Base-by-base conservation (phyloP, 2,329 filamentous ascomycete genomes). In the Aspergillus unguis region DNA sequence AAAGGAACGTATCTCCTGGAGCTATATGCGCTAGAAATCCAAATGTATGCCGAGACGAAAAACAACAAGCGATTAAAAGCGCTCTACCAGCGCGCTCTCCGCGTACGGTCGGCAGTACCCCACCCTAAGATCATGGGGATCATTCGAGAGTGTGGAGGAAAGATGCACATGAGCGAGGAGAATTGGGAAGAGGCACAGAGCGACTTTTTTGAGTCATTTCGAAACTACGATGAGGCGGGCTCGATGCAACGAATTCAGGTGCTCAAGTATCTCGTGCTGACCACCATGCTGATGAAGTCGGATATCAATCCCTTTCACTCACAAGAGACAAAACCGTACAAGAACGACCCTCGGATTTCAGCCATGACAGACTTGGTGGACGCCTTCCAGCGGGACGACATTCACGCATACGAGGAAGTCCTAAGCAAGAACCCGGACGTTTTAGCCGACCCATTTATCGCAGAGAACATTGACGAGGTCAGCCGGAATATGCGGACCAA, bases 161-260 rank as follows among this genome's bases (percentile, higher is more conserved):
- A 99, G 79, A 99, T 99, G 94, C 92, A 97, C 77, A 97, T 99
- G 94, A 94, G 89, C 71, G 94, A 99, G 79, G 94, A 97, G 76
- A 97, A 97, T 71, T 99, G 94, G 94, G 90, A 94, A 70, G 90
- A 92, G 66, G 94, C 94, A 1, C 92, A 97, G 74, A 92, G 86
- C 63, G 94, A 97, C 76, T 99, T 99, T 73, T 96, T 96, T 72
- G 94, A 99, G 71, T 95, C 92, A 1, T 99, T 99, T 78, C 88
- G 92, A 52, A 97, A 96, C 76, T 99, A 97, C 75, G 94, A 99
- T 69, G 94, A 99, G 77, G 94, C 94, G 37, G 94, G 94, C 42
- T 96, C 92, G 27, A 82, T 96, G 65, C 92, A 97, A 72, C 85
- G 94, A 44, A 97, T 97, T 62, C 92, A 97, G 72, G 94, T 97